These are phyloP conservation scores for Xylaria arbuscula DNA, from an alignment of 2,329 filamentous ascomycete genomes.

Conservation along the genomic window DNA sequence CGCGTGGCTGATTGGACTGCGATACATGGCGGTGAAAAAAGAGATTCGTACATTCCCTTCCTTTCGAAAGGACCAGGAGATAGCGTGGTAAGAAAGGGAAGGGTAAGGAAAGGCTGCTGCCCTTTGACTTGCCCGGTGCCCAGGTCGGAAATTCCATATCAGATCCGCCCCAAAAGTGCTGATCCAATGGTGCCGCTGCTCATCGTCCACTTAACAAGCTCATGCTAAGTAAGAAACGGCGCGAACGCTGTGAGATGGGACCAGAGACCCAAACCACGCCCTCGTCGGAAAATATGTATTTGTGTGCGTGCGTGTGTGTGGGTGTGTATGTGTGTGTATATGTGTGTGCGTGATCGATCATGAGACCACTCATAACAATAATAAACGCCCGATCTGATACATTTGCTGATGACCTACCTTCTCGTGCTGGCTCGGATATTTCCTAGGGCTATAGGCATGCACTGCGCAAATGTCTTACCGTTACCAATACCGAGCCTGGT, in stretches of 20 bases:
- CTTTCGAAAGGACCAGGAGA: slow-evolving; percentile 16
- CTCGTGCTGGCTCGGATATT: slow-evolving; percentile 23
- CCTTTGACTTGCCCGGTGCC: slow-evolving; percentile 2
- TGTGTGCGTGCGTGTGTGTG: not conserved
- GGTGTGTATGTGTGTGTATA: no score
- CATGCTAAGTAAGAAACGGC: slow-evolving; percentile 15
- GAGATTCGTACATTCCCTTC: slow-evolving; percentile 13
- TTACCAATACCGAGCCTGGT: slow-evolving; percentile 6
- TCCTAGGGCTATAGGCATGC: slow-evolving; percentile 17
- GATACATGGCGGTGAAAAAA: slow-evolving; percentile 48
- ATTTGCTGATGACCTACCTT: not conserved
- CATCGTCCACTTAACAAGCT: slow-evolving; percentile 31
- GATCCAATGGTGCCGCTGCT: not conserved
- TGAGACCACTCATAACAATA: slow-evolving; percentile 4
- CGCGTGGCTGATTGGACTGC: slow-evolving; percentile 42
- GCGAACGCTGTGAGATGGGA: slow-evolving; percentile 26
- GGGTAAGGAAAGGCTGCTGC: not conserved
- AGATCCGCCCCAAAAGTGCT: slow-evolving; percentile 19
- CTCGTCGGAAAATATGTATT: slow-evolving; percentile 12
- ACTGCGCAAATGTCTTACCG: not conserved
- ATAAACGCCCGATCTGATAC: slow-evolving; percentile 29
- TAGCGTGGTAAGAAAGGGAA: slow-evolving; percentile 11
- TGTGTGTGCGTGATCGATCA: slow-evolving; percentile 20
- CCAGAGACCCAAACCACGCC: slow-evolving; percentile 15
- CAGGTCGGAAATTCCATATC: slow-evolving; percentile 22